Conservation (phyloP, 331 rosid species). For the Rhamnella rubrinervis region DNA sequence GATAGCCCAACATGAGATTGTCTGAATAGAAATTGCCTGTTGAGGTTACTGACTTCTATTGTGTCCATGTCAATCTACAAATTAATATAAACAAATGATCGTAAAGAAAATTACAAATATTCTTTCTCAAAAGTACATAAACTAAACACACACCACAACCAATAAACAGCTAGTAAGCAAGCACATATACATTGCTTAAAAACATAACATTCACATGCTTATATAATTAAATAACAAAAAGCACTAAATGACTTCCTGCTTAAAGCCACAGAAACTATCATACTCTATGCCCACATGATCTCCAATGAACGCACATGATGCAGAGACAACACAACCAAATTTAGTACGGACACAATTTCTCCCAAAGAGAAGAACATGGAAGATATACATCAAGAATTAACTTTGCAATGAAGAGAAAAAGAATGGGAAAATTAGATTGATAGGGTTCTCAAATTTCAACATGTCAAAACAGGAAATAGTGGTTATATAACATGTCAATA, state of each 20-base stretch:
- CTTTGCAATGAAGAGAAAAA: too few relatives aligned
- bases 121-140: conserved; percentile 17
- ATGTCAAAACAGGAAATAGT: too few relatives aligned
- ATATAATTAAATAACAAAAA: not conserved
- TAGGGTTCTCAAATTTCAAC: too few relatives aligned
- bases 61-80: conserved; percentile 99
- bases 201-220: not conserved
- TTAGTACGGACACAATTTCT: too few relatives aligned
- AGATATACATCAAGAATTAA: too few relatives aligned
- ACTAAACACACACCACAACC: not conserved
- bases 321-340: not conserved
- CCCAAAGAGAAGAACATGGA: too few relatives aligned
- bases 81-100: conserved; percentile 25
- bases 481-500: too few relatives aligned
- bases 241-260: not conserved
- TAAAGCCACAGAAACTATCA: not conserved
- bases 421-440: too few relatives aligned
- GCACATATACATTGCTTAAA: not conserved
- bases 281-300: not conserved
- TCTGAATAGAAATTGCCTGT: conserved; percentile 96
- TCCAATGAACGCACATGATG: not conserved
- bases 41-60: conserved; percentile 98
- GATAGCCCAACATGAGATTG: conserved; percentile 95
- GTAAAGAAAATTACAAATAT: not conserved
- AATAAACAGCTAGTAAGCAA: not conserved